phyloP scores from a whole-genome alignment of 495 filamentous ascomycete species.

The Eremomyces bilateralis region DNA sequence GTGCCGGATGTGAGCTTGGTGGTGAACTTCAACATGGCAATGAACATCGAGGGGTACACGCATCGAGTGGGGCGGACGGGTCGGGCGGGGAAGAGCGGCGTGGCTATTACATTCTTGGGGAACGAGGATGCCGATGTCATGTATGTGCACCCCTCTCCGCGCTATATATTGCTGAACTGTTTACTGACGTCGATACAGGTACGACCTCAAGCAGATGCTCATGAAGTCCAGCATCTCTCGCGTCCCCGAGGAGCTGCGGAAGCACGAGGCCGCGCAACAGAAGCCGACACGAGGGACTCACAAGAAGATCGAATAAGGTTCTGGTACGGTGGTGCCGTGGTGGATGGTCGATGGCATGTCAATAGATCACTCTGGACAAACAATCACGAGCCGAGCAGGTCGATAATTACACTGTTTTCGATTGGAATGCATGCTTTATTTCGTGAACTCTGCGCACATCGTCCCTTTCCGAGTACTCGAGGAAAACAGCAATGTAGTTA shows the following conservation, averaged over 20 bases:
- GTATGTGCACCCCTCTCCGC: too few species aligned
- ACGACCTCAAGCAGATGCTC: slow-evolving; percentile 88
- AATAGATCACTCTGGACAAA: too few species aligned
- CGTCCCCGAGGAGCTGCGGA: slow-evolving; percentile 80
- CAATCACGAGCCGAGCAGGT: too few species aligned
- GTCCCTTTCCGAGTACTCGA: too few species aligned
- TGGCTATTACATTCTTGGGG: slow-evolving; percentile 89
- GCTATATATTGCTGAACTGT: slow-evolving; percentile 1
- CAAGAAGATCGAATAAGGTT: slow-evolving; percentile 22
- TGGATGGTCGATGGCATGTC: too few species aligned
- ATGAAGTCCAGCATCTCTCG: slow-evolving; percentile 75
- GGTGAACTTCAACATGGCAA: slow-evolving; percentile 98
- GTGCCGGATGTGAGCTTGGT: slow-evolving; percentile 86
- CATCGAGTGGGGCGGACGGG: slow-evolving; percentile 96
- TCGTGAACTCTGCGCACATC: too few species aligned
- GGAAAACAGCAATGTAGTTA: too few species aligned
- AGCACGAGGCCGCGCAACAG: slow-evolving; percentile 87
- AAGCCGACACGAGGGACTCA: slow-evolving; percentile 36
- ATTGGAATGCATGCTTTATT: too few species aligned
- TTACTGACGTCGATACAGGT: too few species aligned
- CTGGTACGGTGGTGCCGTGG: too few species aligned
- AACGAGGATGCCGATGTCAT: slow-evolving; percentile 81
- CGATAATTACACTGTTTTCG: too few species aligned
- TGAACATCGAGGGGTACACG: slow-evolving; percentile 82
- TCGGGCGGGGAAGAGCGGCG: slow-evolving; percentile 93